Conservation (phyloP, 2,329 filamentous ascomycete genomes). For the Hymenoscyphus albidus region DNA sequence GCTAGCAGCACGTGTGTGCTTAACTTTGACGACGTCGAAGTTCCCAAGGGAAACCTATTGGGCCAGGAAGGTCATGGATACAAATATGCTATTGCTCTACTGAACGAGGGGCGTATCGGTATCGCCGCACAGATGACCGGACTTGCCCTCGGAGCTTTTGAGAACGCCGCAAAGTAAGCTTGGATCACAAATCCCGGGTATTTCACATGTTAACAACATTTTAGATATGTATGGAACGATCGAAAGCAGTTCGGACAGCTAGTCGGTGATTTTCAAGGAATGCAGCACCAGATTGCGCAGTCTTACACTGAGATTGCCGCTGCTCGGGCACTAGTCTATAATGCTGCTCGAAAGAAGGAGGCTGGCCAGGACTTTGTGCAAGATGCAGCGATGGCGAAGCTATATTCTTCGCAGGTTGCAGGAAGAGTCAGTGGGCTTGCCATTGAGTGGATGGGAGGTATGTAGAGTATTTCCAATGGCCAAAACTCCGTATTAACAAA, state of each 20-base stretch:
- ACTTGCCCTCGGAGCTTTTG: constrained; percentile 87
- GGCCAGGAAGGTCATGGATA: constrained; percentile 90
- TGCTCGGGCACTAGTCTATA: constrained; percentile 89
- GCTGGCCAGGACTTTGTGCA: constrained; percentile 90
- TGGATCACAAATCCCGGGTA: constrained; percentile 7
- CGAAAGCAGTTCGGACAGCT: constrained; percentile 93
- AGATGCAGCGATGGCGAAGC: constrained; percentile 97
- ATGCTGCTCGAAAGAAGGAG: constrained; percentile 96
- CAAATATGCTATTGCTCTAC: constrained; percentile 90
- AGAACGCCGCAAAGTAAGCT: constrained; percentile 77
- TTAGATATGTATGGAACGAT: constrained; percentile 93
- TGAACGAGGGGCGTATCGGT: constrained; percentile 96
- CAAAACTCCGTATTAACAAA: background rate
- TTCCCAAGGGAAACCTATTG: constrained; percentile 83
- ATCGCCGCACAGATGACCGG: constrained; percentile 99
- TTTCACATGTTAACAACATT: constrained; percentile 19
- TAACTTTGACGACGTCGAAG: constrained; percentile 93
- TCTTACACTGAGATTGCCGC: constrained; percentile 91
- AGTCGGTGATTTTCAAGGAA: constrained; percentile 95
- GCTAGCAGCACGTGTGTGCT: constrained; percentile 95
- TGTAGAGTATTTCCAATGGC: background rate
- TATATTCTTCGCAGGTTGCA: constrained; percentile 90
- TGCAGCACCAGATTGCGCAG: constrained; percentile 98
- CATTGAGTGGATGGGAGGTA: constrained; percentile 96
- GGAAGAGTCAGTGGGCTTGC: constrained; percentile 79